Base-by-base conservation (phyloP, 106 monocot species). In the Alisma plantagoaquatica region DNA sequence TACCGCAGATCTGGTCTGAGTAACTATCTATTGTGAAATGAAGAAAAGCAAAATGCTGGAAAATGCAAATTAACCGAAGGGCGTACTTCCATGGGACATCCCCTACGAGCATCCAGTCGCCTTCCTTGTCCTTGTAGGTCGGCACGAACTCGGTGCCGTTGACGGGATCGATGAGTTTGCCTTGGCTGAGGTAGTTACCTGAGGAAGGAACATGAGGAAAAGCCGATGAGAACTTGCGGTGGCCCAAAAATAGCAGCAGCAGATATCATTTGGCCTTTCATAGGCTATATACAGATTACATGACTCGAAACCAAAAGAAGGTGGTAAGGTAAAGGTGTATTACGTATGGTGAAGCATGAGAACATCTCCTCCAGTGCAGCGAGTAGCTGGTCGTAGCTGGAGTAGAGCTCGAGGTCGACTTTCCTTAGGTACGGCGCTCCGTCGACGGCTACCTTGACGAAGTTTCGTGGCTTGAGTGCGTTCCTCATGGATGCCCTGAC, bases 81-180 rank as follows among this genome's bases (percentile, higher is more conserved):
- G 20, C 46, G 15, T 47, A 47, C 46, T 47, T 47, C 46, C 8
- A 47, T 6, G 46, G 46, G n/a, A 17, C 46, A 47, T 47, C 46
- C 7, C n/a, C 46, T 7, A 47, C 46, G n/a, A 47, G 46, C 46
- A 47, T 47, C 46, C 46, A 47, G n/a, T 14, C 46, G n/a, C 46
- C 46, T 6, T 47, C 46, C 19, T 1, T 47, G n/a, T 47, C 46
- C 46, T 10, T 19, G 1, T 47, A 17, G 7, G 46, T 47, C n/a
- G 46, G 46, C 8, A 47, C 46, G 46, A n/a, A 47, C 46, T 47
- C 46, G 7, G 46, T 47, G 7, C 46, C 46, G n/a, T 20, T 47
- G n/a, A 47, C 46, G 7, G 46, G 46, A 17, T 47, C 46, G n/a
- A 47, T 20, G 46, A 47, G 46, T 19, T 20, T 47, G 14, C n/a